Evolutionary conservation across 75 land plant genomes (phyloP).

Genomic region (Cryptomeria japonica): DNA sequence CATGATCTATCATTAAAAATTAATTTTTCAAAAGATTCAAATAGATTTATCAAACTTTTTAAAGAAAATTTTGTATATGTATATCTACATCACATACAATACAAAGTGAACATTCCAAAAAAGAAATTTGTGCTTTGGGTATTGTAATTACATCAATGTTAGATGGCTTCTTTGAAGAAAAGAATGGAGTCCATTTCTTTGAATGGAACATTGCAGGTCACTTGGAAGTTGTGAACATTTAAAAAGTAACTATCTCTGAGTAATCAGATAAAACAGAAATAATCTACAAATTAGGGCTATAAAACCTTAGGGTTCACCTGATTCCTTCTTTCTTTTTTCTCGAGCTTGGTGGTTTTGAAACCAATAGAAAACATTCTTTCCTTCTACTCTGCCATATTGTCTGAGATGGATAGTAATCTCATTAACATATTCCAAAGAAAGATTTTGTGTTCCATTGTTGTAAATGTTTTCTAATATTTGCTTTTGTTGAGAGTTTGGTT

Average conservation of each 20-base stretch:
- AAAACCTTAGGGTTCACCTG: background rate
- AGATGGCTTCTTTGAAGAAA: background rate
- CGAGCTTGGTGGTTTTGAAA: slow-evolving; percentile 20
- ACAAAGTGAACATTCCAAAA: too few species aligned
- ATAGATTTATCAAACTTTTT: too few species aligned
- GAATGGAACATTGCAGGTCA: background rate
- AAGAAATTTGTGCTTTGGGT: background rate
- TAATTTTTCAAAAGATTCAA: too few species aligned
- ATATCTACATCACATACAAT: too few species aligned
- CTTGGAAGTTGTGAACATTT: background rate
- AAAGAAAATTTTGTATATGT: too few species aligned
- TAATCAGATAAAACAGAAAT: background rate
- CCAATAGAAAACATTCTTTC: slow-evolving; percentile 25
- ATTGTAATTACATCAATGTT: background rate
- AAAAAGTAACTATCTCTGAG: background rate
- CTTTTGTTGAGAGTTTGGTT: slow-evolving; percentile 4
- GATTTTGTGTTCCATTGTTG: background rate
- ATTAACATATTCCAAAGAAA: background rate
- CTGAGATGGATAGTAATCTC: slow-evolving; percentile 9
- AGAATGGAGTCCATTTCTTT: background rate
- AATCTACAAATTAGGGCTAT: background rate
- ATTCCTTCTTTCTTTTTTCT: background rate
- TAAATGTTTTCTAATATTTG: background rate
- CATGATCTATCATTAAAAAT: too few species aligned
- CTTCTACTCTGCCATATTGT: slow-evolving; percentile 16